Conservation (phyloP, 805 yeast genomes). For the Middelhovenomyces tepae region DNA sequence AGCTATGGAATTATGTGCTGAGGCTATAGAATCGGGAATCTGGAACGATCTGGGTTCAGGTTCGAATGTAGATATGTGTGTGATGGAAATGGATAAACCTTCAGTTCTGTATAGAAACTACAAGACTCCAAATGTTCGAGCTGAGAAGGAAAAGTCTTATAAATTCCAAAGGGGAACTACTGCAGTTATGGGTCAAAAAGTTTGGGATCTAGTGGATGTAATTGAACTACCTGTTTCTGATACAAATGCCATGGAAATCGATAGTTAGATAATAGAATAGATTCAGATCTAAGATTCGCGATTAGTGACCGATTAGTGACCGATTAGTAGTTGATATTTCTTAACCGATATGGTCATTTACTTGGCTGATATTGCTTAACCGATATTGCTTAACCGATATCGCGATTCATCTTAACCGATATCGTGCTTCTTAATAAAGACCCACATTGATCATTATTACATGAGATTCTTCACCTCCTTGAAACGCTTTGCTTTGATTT, state of each 20-base stretch:
- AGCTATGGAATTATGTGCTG: constrained; percentile 84
- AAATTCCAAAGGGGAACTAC: constrained; percentile 93
- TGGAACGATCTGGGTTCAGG: constrained; percentile 99
- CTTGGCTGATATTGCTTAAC: no score
- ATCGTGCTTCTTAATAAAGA: no score
- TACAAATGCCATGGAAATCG: constrained; percentile 45
- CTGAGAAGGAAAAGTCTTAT: constrained; percentile 70
- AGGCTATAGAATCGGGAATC: constrained; percentile 95
- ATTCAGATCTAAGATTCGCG: no score
- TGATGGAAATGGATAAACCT: constrained; percentile 76
- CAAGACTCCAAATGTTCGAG: constrained; percentile 84
- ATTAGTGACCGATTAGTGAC: no score
- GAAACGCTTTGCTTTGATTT: no score
- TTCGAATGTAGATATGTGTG: constrained; percentile 95
- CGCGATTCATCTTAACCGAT: no score
- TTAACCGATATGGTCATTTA: no score
- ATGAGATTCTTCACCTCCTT: no score
- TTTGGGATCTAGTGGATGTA: constrained; percentile 57
- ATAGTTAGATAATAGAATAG: no score
- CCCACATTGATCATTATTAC: no score
- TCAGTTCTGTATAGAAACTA: constrained; percentile 80
- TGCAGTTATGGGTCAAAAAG: constrained; percentile 61
- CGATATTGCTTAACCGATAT: no score
- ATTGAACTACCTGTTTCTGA: constrained; percentile 40
- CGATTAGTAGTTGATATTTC: no score